Base-by-base conservation (phyloP, 805 yeast species). In the Kuraishia cidri region DNA sequence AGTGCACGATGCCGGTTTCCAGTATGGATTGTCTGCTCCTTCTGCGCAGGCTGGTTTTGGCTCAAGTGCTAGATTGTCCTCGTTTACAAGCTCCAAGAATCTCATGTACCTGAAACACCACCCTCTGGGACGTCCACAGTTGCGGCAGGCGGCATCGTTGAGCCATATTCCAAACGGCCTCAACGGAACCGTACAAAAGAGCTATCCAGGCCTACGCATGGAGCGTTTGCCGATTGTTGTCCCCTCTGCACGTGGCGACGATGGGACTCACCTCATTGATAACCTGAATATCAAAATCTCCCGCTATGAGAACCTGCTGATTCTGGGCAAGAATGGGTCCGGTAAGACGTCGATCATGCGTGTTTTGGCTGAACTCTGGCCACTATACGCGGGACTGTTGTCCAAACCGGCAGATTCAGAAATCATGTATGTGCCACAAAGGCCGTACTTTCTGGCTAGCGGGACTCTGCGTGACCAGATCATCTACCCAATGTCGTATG, bases 401-500 rank as follows among this genome's bases (percentile, higher is more conserved):
- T 82, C 94, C 4, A 80, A 80, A 46, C 95, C 95, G 11, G 57
- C 64, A 28, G 68, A 66, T 30, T 70, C 69, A 30, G 87, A 85
- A 40, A 69, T 88, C 18, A 66, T 78, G 37, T 87, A 76, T 52
- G 66, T 88, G 35, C 94, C 96, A 9, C 97, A 88, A 59, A 75
- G 79, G 45, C 80, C 94, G 5, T 88, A 87, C 54, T 83, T 88
- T 54, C 66, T 79, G 21, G 69, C 72, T 37, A 58, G 58, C 33
- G 96, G 95, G 5, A 79, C 90, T 17, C 71, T 88, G 40, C 72
- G 96, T 43, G 97, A 88, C 50, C 97, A 88, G 59, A 72, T 88
- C 29, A 87, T 84, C 27, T 88, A 88, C 48, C 97, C 97, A 4
- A 60, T 74, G 57, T 74, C 83, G 13, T 75, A 85, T 46, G 72